Conservation (phyloP, 2,329 filamentous ascomycete species). For the Fonsecaea monophora region DNA sequence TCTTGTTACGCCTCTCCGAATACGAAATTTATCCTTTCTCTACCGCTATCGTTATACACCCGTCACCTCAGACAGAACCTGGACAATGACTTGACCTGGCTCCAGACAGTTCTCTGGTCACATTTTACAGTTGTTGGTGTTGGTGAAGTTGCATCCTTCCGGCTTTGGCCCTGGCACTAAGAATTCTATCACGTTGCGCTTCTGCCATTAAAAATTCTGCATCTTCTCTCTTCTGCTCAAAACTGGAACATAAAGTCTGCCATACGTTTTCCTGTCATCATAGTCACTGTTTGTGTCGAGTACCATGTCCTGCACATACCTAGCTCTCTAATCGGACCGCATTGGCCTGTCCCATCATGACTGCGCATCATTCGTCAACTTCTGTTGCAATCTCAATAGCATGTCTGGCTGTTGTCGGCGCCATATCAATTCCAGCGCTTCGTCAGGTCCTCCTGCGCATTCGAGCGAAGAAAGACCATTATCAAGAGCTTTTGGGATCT, state of each 20-base stretch:
- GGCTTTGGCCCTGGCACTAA: not conserved
- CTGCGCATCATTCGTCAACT: slow-evolving; percentile 22
- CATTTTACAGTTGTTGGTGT: not conserved
- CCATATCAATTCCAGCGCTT: slow-evolving; percentile 30
- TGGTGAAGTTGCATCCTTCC: not conserved
- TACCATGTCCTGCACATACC: not conserved
- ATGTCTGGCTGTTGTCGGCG: slow-evolving; percentile 28
- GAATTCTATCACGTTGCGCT: not conserved
- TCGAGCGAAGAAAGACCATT: slow-evolving; percentile 28
- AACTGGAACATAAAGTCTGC: not conserved
- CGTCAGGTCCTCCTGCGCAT: slow-evolving; percentile 22
- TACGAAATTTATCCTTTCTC: not conserved
- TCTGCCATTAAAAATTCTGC: not conserved
- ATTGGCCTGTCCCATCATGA: slow-evolving; percentile 13
- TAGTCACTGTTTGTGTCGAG: not conserved
- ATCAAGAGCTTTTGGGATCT: slow-evolving; percentile 45
- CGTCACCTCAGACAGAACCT: too few species aligned
- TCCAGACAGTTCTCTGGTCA: too few species aligned
- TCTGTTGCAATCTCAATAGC: slow-evolving; percentile 34
- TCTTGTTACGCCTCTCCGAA: slow-evolving; percentile 2
- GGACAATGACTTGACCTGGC: too few species aligned
- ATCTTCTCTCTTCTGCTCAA: not conserved
- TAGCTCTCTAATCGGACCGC: not conserved
- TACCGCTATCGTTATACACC: not conserved
- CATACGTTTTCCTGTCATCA: not conserved